Evolutionary conservation across 2,329 filamentous ascomycete species (phyloP).

Genomic region (Chaetothyriales sp.): DNA sequence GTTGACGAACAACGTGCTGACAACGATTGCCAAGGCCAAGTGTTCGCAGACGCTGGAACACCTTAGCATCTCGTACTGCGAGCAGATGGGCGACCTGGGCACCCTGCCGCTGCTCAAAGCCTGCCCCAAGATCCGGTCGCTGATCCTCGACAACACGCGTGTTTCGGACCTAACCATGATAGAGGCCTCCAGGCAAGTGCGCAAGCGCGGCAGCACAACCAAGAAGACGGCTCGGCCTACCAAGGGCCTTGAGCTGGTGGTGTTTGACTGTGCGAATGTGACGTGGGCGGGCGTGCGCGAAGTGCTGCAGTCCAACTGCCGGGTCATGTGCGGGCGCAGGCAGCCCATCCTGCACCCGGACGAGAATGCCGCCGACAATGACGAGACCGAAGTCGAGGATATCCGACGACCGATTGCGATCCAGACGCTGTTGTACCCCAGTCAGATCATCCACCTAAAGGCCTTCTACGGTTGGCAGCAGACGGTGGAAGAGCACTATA

Average conservation of each 20-base stretch:
- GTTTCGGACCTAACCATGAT: conserved; percentile 73
- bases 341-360: conserved; percentile 10
- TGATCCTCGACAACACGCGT: conserved; percentile 88
- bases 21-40: conserved; percentile 60
- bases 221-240: conserved; percentile 31
- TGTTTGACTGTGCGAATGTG: conserved; percentile 83
- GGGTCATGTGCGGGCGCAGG: conserved; percentile 34
- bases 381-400: conserved; percentile 7
- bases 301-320: conserved; percentile 70
- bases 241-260: conserved; percentile 57
- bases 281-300: conserved; percentile 87
- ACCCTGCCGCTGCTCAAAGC: conserved; percentile 69
- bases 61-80: conserved; percentile 80
- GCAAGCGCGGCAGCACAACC: conserved; percentile 43
- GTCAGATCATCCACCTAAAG: conserved; percentile 71
- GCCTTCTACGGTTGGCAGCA: conserved; percentile 93
- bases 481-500: conserved; percentile 85
- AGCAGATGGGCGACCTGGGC: conserved; percentile 65
- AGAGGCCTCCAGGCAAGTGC: conserved; percentile 70
- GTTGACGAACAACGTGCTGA: conserved; percentile 59
- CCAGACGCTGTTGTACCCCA: conserved; percentile 43
- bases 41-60: conserved; percentile 60
- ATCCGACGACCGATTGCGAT: conserved; percentile 11
- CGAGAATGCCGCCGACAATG: conserved; percentile 1
- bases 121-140: conserved; percentile 51